A percentile compares a stretch with the other conserved stretches of the same genome.
These are phyloP conservation scores for Lunularia cruciata DNA, from an alignment of 225 moss, liverwort and hornwort species.

Conservation along the genomic window DNA sequence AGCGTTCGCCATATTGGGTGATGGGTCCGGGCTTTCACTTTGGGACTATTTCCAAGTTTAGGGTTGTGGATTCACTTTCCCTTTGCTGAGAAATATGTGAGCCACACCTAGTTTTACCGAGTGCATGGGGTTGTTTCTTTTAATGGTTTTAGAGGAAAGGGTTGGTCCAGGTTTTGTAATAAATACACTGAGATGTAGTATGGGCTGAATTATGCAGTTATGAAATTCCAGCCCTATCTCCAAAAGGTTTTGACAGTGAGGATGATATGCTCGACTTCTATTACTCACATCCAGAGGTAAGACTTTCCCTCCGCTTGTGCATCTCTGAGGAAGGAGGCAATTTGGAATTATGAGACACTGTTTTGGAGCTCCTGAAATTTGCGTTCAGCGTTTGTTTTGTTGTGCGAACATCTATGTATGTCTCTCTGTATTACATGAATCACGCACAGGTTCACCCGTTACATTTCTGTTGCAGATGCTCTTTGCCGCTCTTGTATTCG, in stretches of 20 bases:
- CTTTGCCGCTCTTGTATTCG: slow-evolving; percentile 77
- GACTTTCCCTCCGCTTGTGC: neutral
- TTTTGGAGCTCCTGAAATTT: neutral
- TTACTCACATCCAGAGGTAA: slow-evolving; percentile 60
- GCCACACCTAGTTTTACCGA: neutral
- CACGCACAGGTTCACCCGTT: neutral
- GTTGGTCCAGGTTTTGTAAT: neutral
- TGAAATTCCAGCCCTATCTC: slow-evolving; percentile 54
- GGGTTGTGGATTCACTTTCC: no score
- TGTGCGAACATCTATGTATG: no score
- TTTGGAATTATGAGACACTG: no score
- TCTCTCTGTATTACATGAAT: no score
- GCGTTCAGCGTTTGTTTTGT: neutral
- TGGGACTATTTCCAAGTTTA: no score
- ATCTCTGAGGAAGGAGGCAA: no score
- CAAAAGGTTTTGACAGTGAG: slow-evolving; percentile 70
- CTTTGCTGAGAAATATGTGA: no score
- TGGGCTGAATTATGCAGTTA: slow-evolving; percentile 47
- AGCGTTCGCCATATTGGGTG: no score
- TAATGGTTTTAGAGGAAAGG: neutral
- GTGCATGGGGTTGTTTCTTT: neutral
- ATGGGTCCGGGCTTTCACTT: no score
- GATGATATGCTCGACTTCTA: slow-evolving; percentile 61
- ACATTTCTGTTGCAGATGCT: slow-evolving; percentile 45
- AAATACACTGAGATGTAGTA: neutral